phyloP scores from a whole-genome alignment of 306 rosid species.

The Acacia acuminata region DNA sequence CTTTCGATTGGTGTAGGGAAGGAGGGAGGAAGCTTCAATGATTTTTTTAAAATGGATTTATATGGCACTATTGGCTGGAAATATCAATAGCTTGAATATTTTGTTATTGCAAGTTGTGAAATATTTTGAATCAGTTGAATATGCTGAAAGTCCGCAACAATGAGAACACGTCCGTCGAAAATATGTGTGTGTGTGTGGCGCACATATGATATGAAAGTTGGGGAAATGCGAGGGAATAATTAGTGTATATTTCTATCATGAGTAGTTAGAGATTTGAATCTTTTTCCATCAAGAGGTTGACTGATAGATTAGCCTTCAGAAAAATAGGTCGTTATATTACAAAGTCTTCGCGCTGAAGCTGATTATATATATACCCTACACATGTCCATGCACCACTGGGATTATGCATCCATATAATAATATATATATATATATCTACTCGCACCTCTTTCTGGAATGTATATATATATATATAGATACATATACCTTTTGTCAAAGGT shows the following conservation, averaged over 20 bases:
- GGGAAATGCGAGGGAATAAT: slow-evolving; percentile 25
- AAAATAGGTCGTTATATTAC: slow-evolving; percentile 13
- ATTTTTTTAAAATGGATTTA: background rate
- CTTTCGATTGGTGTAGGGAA: background rate
- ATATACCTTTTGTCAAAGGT: slow-evolving; percentile 36
- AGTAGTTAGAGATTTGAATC: slow-evolving; percentile 49
- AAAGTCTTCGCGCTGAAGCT: slow-evolving; percentile 47
- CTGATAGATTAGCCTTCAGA: slow-evolving; percentile 22
- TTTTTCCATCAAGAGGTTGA: slow-evolving; percentile 56
- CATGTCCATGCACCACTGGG: slow-evolving; percentile 47
- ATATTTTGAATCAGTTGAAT: slow-evolving; percentile 16
- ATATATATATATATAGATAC: background rate
- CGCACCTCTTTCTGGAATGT: slow-evolving; percentile 23
- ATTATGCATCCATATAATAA: slow-evolving; percentile 17
- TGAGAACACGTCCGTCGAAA: background rate
- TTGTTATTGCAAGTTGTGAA: background rate
- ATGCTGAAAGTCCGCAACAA: slow-evolving; percentile 20
- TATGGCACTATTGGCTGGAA: background rate
- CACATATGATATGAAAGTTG: background rate
- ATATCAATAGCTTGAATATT: background rate
- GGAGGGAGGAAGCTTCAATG: background rate
- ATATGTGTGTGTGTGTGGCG: background rate
- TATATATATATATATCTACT: background rate
- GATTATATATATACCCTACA: slow-evolving; percentile 13
- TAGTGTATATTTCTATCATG: slow-evolving; percentile 34